Evolutionary conservation across 192 early-diverging fungal genomes (phyloP).

Genomic region (Gamsiella multidivaricata): DNA sequence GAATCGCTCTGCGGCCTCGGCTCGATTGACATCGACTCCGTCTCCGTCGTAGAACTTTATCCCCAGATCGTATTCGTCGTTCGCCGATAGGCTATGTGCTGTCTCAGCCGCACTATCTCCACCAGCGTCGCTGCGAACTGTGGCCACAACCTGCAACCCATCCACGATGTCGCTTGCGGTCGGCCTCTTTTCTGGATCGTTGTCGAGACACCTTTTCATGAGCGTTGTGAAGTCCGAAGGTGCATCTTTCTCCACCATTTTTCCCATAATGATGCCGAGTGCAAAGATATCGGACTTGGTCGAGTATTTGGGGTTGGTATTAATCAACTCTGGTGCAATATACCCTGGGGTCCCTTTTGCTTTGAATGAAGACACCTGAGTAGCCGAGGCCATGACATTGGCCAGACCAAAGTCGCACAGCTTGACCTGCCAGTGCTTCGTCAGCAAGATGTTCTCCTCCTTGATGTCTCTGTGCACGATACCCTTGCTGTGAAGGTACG

Average conservation of each 20-base stretch:
- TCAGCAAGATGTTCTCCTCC: constrained; percentile 23
- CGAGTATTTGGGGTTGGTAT: not conserved
- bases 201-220: not conserved
- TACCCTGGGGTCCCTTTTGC: not conserved
- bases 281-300: constrained; percentile 28
- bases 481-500: constrained; percentile 26
- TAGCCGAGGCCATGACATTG: not conserved
- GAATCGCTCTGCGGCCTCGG: constrained; percentile 43
- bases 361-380: too few relatives aligned
- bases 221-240: not conserved
- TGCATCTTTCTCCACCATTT: constrained; percentile 3
- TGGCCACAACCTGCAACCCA: not conserved
- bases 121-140: not conserved
- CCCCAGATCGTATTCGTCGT: constrained; percentile 57
- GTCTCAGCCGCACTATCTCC: not conserved
- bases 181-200: constrained; percentile 1
- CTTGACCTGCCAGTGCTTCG: constrained; percentile 18
- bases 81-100: not conserved
- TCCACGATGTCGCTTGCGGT: not conserved
- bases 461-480: constrained; percentile 48
- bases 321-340: constrained; percentile 10
- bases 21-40: constrained; percentile 43
- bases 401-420: constrained; percentile 34
- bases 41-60: constrained; percentile 35
- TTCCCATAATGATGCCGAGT: constrained; percentile 23